Base-by-base conservation (phyloP, 352 stramenopile genomes). In the Phytophthora parvispora region DNA sequence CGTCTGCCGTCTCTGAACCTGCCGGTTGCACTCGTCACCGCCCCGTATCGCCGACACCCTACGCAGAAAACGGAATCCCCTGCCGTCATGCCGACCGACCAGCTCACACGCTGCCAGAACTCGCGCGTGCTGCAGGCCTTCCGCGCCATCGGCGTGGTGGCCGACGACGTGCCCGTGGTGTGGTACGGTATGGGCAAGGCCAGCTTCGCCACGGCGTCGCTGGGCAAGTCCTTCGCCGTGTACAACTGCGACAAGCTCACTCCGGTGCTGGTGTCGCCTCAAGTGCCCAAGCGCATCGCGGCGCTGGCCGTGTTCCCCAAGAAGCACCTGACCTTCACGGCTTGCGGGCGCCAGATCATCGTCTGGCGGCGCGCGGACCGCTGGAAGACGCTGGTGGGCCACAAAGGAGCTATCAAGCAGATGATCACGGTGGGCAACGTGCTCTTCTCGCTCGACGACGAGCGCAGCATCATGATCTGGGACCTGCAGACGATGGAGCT, bases 141-240 rank as follows among this genome's bases (percentile, higher is more conserved):
- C 77, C 90, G 93, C n/a, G 90, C 94, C 25, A 91, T 98, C 47
- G 94, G 94, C 34, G 71, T 97, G 24, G 89, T 98, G 45, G 87
- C 87, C 15, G 91, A 95, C 58, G 92, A 95, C 40, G 72, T 95
- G 43, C 94, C 92, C n/a, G 80, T 98, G 53, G 87, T 93, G 31
- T 87, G 90, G 73, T 97, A 97, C 64, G 73, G 81, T 34, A 88
- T 97, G 78, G 93, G 92, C 57, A 90, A 94, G 43, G 87, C 93
- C 47, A 95, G 82, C 68, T 98, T 98, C 74, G 79, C 96, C 29
- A 93, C 83, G 6, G 87, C 89, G 38, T 96, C 90, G 49, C 80
- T 98, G 25, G 92, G 92, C 73, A 96, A 95, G 75, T 86, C 84
- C 5, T 98, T 98, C 67, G 92, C 94, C 65, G 92, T 98, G 18